phyloP scores from a whole-genome alignment of 306 rosid genomes.

The Dryas alaskensis region DNA sequence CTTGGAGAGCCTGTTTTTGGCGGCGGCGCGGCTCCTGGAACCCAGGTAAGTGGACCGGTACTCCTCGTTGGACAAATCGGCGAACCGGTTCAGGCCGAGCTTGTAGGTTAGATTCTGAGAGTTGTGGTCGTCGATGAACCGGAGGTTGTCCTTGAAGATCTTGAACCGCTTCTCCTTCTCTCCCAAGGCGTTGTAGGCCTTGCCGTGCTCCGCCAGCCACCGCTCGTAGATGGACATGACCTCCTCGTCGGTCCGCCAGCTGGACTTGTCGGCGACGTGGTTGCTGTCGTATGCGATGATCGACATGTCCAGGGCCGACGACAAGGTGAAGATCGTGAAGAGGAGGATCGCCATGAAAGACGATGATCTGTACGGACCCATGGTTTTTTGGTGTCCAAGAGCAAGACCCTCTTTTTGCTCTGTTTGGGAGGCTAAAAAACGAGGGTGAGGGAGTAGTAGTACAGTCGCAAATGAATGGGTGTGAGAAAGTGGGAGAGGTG shows the following conservation, averaged over 20 bases:
- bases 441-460: background rate
- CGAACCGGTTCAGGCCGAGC: constrained; percentile 79
- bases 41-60: constrained; percentile 68
- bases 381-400: background rate
- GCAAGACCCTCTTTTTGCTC: no score
- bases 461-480: background rate
- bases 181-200: constrained; percentile 54
- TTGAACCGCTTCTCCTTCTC: constrained; percentile 73
- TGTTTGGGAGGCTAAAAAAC: background rate
- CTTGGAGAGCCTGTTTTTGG: constrained; percentile 35
- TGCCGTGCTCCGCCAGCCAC: constrained; percentile 70
- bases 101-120: constrained; percentile 41
- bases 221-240: constrained; percentile 59
- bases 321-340: constrained; percentile 32
- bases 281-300: constrained; percentile 51
- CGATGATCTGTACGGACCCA: constrained; percentile 45
- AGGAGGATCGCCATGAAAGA: constrained; percentile 35
- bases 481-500: constrained; percentile 19
- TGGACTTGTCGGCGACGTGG: constrained; percentile 29
- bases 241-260: constrained; percentile 51
- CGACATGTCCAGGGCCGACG: constrained; percentile 71
- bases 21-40: constrained; percentile 23
- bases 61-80: constrained; percentile 90
- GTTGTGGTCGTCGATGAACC: constrained; percentile 72
- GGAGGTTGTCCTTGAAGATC: constrained; percentile 80